Evolutionary conservation across 306 rosid genomes (phyloP).

Genomic region (Gynostemma pentaphyllum): DNA sequence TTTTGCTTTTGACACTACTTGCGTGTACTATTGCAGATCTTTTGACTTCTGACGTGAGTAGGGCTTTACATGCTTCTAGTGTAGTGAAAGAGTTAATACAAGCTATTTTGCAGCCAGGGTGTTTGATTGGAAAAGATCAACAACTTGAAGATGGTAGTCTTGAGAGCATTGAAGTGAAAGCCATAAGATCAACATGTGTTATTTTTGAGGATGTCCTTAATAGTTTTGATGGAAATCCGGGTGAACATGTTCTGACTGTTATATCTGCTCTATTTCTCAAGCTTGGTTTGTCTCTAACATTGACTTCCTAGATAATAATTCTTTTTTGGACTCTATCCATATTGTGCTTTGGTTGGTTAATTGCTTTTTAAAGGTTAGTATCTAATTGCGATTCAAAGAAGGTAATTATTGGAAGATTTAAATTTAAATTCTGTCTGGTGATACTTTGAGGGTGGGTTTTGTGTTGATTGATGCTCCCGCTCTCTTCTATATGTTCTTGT

Average conservation of each 20-base stretch:
- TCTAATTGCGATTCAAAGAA: background rate
- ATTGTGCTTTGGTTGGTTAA: background rate
- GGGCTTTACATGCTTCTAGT: slow-evolving; percentile 54
- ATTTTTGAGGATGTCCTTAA: slow-evolving; percentile 49
- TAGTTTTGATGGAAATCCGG: slow-evolving; percentile 41
- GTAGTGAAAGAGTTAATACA: slow-evolving; percentile 54
- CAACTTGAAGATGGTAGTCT: slow-evolving; percentile 22
- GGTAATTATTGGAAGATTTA: background rate
- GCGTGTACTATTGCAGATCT: slow-evolving; percentile 40
- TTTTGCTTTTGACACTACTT: too few relatives aligned
- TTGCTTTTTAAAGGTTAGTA: background rate
- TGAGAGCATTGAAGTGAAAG: slow-evolving; percentile 28
- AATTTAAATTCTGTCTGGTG: background rate
- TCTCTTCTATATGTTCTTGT: too few relatives aligned
- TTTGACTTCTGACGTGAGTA: slow-evolving; percentile 43
- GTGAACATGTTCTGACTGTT: slow-evolving; percentile 52
- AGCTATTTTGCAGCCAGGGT: slow-evolving; percentile 24
- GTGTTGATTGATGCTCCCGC: too few relatives aligned
- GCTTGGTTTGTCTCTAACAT: slow-evolving; percentile 40
- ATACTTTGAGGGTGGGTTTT: too few relatives aligned
- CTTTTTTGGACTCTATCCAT: background rate
- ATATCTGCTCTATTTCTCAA: slow-evolving; percentile 61
- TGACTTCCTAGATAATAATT: background rate
- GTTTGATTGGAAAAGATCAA: slow-evolving; percentile 24
- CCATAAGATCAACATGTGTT: slow-evolving; percentile 44